phyloP scores from a whole-genome alignment of 108 stramenopile genomes.

The Fragilaria radians region DNA sequence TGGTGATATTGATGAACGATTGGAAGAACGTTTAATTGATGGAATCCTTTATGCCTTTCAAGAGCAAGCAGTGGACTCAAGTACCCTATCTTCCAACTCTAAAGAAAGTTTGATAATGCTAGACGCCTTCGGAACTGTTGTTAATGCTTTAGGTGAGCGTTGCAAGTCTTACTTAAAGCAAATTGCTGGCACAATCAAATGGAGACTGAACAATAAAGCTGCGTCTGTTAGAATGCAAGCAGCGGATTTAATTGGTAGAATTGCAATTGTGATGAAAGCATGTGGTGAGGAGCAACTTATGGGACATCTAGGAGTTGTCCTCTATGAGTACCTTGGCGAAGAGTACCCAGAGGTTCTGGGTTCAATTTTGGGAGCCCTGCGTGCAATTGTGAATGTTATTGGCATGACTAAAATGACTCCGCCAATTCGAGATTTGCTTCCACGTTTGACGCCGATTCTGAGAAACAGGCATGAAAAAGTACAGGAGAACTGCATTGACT shows the following conservation, averaged over 20 bases:
- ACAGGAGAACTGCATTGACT: constrained; percentile 95
- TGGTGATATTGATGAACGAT: constrained; percentile 87
- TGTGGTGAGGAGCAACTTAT: constrained; percentile 98
- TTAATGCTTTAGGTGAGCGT: constrained; percentile 92
- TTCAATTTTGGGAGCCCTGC: constrained; percentile 91
- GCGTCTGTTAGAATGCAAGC: constrained; percentile 98
- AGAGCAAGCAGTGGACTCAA: constrained; percentile 92
- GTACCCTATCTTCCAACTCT: constrained; percentile 33
- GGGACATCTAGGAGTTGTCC: constrained; percentile 97
- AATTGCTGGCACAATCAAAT: constrained; percentile 97
- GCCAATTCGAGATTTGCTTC: constrained; percentile 94
- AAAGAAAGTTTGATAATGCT: constrained; percentile 90
- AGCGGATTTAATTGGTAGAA: constrained; percentile 94
- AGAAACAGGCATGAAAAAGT: constrained; percentile 98
- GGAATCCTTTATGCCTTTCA: constrained; percentile 99
- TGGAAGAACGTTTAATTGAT: constrained; percentile 98
- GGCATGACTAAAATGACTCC: constrained; percentile 99
- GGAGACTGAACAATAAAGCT: constrained; percentile 96
- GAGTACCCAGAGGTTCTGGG: constrained; percentile 97
- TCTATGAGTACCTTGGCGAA: constrained; percentile 99
- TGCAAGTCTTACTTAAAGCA: constrained; percentile 98
- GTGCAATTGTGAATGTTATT: constrained; percentile 96
- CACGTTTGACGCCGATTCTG: constrained; percentile 97
- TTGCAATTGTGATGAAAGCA: constrained; percentile 97
- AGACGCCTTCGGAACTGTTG: constrained; percentile 94